A percentile compares a stretch with the other conserved stretches of the same genome.
Evolutionary conservation across 345 rosid species (phyloP).

Genomic region (Salix suchowensis): DNA sequence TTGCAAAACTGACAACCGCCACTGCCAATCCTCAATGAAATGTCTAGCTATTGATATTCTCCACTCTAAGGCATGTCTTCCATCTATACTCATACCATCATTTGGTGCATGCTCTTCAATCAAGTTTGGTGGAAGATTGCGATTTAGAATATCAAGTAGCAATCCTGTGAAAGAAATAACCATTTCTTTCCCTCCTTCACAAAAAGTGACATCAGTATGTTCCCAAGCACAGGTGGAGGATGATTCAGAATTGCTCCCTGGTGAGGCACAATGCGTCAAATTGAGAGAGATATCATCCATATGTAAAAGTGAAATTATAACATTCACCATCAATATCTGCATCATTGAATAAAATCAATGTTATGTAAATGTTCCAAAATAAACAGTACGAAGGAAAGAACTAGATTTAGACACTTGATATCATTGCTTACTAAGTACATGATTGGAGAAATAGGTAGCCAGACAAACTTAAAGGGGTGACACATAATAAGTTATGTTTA

Average conservation of each 20-base stretch:
- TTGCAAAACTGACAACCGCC: constrained; percentile 91
- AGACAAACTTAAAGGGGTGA: not conserved
- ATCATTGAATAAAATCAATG: constrained; percentile 28
- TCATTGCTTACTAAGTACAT: not conserved
- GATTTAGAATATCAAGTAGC: constrained; percentile 64
- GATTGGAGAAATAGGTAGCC: not conserved
- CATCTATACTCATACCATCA: constrained; percentile 48
- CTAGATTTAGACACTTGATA: not conserved
- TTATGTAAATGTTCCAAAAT: constrained; percentile 16
- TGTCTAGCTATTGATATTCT: constrained; percentile 60
- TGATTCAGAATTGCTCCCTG: constrained; percentile 44
- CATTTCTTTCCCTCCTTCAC: constrained; percentile 63
- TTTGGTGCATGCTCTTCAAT: constrained; percentile 49
- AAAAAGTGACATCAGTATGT: constrained; percentile 32
- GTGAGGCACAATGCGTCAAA: constrained; percentile 49
- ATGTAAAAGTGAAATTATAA: constrained; percentile 76
- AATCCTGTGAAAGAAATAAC: constrained; percentile 70
- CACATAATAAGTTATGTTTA: not conserved
- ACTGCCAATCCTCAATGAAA: constrained; percentile 93
- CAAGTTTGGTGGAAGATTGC: constrained; percentile 56
- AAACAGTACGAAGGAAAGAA: not conserved
- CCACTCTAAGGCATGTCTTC: constrained; percentile 89
- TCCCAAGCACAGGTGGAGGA: constrained; percentile 40
- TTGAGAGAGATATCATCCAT: constrained; percentile 74
- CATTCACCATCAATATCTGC: constrained; percentile 93